phyloP scores from a whole-genome alignment of 2,329 filamentous ascomycete species.

The Colletotrichum tropicicola region DNA sequence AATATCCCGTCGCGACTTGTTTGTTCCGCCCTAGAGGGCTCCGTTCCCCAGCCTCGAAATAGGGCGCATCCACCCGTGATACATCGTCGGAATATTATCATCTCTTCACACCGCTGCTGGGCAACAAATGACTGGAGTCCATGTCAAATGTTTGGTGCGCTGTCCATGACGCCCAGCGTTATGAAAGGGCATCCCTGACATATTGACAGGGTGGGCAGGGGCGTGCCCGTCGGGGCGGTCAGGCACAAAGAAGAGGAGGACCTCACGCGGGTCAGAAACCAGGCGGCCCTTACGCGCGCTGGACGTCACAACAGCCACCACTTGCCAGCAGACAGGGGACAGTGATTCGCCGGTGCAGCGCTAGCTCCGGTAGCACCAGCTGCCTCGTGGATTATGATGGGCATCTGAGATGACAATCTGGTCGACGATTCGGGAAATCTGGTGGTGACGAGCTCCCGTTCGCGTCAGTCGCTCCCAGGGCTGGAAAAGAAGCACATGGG shows the following conservation, averaged over 20 bases:
- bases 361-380: background rate
- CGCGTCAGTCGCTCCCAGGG: conserved; percentile 9
- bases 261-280: conserved; percentile 16
- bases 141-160: conserved; percentile 15
- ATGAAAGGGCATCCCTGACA: conserved; percentile 14
- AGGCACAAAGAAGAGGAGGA: conserved; percentile 12
- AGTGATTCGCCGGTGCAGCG: background rate
- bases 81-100: conserved; percentile 17
- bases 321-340: background rate
- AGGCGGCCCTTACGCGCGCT: conserved; percentile 14
- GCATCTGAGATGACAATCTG: conserved; percentile 14
- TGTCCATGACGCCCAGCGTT: conserved; percentile 1
- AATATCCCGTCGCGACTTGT: background rate
- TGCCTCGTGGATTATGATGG: conserved; percentile 14
- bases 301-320: conserved; percentile 13
- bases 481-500: conserved; percentile 20
- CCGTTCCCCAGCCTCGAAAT: conserved; percentile 3
- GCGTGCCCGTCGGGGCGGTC: conserved; percentile 13
- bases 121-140: conserved; percentile 8
- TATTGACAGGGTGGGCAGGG: conserved; percentile 12
- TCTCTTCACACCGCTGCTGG: conserved; percentile 23
- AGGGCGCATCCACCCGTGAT: conserved; percentile 12
- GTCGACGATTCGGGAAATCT: conserved; percentile 12
- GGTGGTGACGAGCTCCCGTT: conserved; percentile 17
- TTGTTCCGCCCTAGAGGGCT: background rate